A percentile compares a stretch with the other conserved stretches of the same genome.
Evolutionary conservation across 768 basidiomycete species (phyloP).

Genomic region (Baorangia bicolor): DNA sequence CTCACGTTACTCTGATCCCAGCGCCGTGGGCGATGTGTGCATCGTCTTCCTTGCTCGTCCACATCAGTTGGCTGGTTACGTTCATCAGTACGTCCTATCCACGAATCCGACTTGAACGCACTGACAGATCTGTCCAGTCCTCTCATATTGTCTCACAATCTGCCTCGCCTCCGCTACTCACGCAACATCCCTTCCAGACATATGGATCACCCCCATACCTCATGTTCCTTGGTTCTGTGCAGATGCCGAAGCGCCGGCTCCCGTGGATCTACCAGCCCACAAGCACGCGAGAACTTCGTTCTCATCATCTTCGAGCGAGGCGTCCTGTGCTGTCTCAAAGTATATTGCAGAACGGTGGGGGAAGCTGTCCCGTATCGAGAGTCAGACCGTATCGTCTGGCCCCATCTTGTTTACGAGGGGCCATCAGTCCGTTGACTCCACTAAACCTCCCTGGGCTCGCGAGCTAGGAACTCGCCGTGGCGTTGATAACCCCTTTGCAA

Average conservation of each 20-base stretch:
- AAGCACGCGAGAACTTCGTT: conserved; percentile 8
- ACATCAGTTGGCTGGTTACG: conserved; percentile 47
- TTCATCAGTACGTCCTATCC: conserved; percentile 41
- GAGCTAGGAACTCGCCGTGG: conserved; percentile 47
- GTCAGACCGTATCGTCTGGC: conserved; percentile 15
- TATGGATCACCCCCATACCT: conserved; percentile 56
- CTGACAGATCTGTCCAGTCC: conserved; percentile 33
- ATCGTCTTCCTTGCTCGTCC: conserved; percentile 47
- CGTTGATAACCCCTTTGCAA: conserved; percentile 52
- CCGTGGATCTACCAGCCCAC: conserved; percentile 7
- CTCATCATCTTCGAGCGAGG: conserved; percentile 7
- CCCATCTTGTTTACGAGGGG: conserved; percentile 19
- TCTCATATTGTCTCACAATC: conserved; percentile 56
- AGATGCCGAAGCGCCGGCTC: not conserved
- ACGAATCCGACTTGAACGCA: not conserved
- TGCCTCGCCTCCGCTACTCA: conserved; percentile 49
- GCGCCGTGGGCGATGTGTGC: conserved; percentile 45
- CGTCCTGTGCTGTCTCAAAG: conserved; percentile 25
- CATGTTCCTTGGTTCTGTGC: conserved; percentile 57
- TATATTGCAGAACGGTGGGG: conserved; percentile 35
- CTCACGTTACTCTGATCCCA: conserved; percentile 18
- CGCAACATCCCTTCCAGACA: conserved; percentile 36
- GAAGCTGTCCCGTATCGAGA: conserved; percentile 25
- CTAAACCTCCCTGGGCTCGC: conserved; percentile 52
- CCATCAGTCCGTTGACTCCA: conserved; percentile 21